Conservation (phyloP, 768 basidiomycete genomes). For the Boletus rufocinnamomeus region DNA sequence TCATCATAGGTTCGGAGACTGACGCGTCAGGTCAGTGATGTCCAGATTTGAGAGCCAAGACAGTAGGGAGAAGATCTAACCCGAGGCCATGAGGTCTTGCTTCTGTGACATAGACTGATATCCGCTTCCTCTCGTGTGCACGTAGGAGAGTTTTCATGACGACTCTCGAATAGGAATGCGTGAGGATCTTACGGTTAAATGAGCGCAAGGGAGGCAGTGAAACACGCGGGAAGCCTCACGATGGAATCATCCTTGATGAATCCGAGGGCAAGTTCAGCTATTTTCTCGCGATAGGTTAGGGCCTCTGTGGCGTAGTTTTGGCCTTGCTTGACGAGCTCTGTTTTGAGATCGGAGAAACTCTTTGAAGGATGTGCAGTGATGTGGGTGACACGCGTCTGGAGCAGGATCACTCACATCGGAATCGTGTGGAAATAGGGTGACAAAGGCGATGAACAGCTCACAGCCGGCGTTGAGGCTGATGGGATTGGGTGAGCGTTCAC, state of each 20-base stretch:
- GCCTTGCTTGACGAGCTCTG: constrained; percentile 79
- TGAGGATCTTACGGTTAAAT: constrained; percentile 70
- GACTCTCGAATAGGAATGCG: constrained; percentile 95
- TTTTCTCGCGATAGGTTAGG: constrained; percentile 83
- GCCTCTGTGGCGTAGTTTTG: constrained; percentile 76
- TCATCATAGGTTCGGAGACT: constrained; percentile 91
- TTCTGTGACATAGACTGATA: constrained; percentile 98
- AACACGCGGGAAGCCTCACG: constrained; percentile 44
- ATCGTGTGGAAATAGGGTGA: constrained; percentile 81
- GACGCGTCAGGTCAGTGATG: constrained; percentile 14
- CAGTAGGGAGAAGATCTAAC: constrained; percentile 45
- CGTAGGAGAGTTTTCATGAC: constrained; percentile 91
- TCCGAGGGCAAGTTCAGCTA: constrained; percentile 82
- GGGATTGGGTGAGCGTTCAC: constrained; percentile 65
- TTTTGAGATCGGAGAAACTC: constrained; percentile 85
- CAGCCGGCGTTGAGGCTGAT: constrained; percentile 88
- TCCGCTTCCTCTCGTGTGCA: constrained; percentile 88
- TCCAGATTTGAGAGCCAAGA: constrained; percentile 7
- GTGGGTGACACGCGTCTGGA: constrained; percentile 9
- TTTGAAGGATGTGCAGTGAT: constrained; percentile 32
- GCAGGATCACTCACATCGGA: constrained; percentile 57
- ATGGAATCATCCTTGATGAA: constrained; percentile 97
- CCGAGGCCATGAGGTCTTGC: constrained; percentile 87
- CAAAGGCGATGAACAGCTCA: constrained; percentile 88
- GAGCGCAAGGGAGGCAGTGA: constrained; percentile 15